These are phyloP conservation scores for Colletotrichum sp. DNA, from an alignment of 2,329 filamentous ascomycete species.

Conservation along the genomic window DNA sequence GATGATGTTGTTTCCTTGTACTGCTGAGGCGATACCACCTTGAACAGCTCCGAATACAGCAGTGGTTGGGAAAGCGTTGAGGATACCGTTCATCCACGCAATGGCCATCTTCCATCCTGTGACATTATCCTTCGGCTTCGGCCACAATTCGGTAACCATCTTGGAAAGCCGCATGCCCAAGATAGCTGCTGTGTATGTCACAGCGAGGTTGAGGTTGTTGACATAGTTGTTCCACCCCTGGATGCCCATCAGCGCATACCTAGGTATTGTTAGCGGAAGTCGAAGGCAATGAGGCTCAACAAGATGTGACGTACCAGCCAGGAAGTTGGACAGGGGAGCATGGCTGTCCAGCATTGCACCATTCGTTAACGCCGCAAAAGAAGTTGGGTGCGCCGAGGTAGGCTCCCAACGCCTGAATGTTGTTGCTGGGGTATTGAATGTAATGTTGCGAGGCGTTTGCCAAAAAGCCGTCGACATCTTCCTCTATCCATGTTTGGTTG, in stretches of 20 bases:
- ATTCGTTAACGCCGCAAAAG: constrained; percentile 11
- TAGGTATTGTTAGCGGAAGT: neutral
- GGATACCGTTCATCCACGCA: neutral
- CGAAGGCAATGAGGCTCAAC: neutral
- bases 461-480: neutral
- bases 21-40: neutral
- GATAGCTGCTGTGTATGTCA: neutral
- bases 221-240: constrained; percentile 21
- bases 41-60: neutral
- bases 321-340: constrained; percentile 16
- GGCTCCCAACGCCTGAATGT: constrained; percentile 12
- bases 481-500: neutral
- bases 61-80: neutral
- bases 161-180: neutral
- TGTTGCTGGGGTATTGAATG: neutral
- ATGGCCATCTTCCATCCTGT: neutral
- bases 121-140: neutral
- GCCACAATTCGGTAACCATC: neutral
- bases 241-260: constrained; percentile 13
- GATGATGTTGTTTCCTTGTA: neutral
- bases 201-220: constrained; percentile 5
- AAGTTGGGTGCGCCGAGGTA: constrained; percentile 21
- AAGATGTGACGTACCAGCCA: neutral
- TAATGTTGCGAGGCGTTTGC: neutral
- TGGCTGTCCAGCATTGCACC: constrained; percentile 22